phyloP scores from a whole-genome alignment of 2,329 filamentous ascomycete genomes.

The Leptosphaerulina australis region DNA sequence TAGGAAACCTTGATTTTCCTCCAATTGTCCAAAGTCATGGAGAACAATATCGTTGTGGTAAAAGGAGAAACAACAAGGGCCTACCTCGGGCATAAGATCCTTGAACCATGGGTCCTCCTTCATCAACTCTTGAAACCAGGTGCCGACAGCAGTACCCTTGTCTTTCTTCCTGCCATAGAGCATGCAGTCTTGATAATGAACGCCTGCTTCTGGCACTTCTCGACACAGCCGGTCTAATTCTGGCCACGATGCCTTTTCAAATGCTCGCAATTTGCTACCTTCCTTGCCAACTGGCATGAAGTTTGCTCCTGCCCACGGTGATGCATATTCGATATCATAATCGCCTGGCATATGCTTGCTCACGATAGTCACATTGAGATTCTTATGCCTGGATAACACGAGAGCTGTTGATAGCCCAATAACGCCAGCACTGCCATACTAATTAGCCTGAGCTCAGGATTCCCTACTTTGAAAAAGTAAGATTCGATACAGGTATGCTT shows the following conservation, averaged over 20 bases:
- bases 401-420: slow-evolving; percentile 70
- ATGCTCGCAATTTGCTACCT: slow-evolving; percentile 48
- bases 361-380: slow-evolving; percentile 70
- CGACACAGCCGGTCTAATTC: slow-evolving; percentile 54
- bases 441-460: slow-evolving; percentile 17
- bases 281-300: slow-evolving; percentile 64
- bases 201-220: slow-evolving; percentile 75
- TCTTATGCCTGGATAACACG: slow-evolving; percentile 62
- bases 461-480: slow-evolving; percentile 5
- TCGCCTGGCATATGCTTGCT: slow-evolving; percentile 93
- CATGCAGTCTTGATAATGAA: slow-evolving; percentile 72
- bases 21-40: no score
- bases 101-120: slow-evolving; percentile 74
- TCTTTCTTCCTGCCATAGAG: slow-evolving; percentile 70
- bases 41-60: neutral
- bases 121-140: slow-evolving; percentile 71
- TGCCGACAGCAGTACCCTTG: slow-evolving; percentile 56
- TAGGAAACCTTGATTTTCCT: no score
- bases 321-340: slow-evolving; percentile 89
- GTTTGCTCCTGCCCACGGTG: slow-evolving; percentile 86
- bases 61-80: slow-evolving; percentile 21
- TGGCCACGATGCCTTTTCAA: slow-evolving; percentile 54
- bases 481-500: slow-evolving; percentile 26
- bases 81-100: slow-evolving; percentile 70
- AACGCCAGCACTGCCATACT: slow-evolving; percentile 63